Evolutionary conservation across 306 rosid species (phyloP).

Genomic region (Sesbania bispinosa): DNA sequence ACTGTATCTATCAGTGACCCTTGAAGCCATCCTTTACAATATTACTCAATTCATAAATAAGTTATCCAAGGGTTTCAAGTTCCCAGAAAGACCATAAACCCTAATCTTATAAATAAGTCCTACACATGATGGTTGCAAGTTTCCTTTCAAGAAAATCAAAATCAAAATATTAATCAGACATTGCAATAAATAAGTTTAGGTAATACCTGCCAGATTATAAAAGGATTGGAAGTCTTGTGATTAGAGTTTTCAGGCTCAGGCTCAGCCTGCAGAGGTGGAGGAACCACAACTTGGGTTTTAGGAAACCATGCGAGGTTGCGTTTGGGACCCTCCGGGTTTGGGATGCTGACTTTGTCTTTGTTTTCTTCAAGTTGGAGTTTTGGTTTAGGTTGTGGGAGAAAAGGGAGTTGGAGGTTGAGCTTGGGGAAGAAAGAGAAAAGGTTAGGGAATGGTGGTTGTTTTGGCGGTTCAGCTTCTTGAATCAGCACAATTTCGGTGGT

Average conservation of each 20-base stretch:
- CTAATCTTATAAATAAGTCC: background rate
- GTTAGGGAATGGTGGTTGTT: background rate
- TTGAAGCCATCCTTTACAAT: background rate
- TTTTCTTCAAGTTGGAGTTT: too few relatives aligned
- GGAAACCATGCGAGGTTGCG: conserved; percentile 58
- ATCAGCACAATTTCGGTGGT: conserved; percentile 34
- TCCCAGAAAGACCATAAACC: background rate
- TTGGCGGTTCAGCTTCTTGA: conserved; percentile 14
- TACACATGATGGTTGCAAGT: background rate
- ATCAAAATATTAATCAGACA: too few relatives aligned
- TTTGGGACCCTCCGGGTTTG: too few relatives aligned
- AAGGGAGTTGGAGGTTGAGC: conserved; percentile 44
- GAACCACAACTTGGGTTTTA: conserved; percentile 34
- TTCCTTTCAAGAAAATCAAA: too few relatives aligned
- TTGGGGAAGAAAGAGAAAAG: conserved; percentile 50
- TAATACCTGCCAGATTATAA: conserved; percentile 88
- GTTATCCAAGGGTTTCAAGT: background rate
- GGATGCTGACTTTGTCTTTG: background rate
- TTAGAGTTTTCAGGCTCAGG: conserved; percentile 38
- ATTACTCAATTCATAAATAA: background rate
- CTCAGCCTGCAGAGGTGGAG: conserved; percentile 52
- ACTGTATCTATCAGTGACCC: background rate
- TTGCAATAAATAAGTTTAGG: background rate
- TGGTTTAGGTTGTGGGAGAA: conserved; percentile 21
- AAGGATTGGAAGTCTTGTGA: conserved; percentile 64